Conservation (phyloP, 768 basidiomycete species). For the Leccinum broughii region DNA sequence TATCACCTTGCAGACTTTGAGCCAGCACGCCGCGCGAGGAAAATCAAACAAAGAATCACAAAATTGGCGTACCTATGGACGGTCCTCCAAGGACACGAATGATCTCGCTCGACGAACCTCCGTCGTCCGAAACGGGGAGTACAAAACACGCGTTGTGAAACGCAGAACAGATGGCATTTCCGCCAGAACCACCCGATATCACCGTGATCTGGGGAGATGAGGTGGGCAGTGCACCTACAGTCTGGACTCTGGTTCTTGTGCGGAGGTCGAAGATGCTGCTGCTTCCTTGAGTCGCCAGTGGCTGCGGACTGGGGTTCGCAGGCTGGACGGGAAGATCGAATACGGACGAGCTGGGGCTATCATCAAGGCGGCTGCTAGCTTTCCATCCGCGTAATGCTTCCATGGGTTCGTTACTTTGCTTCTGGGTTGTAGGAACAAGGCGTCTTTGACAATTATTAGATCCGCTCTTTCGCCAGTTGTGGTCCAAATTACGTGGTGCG, state of each 20-base stretch:
- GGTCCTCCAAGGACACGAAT: constrained; percentile 88
- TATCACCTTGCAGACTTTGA: constrained; percentile 58
- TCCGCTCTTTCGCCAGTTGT: background rate
- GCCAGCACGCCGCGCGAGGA: constrained; percentile 10
- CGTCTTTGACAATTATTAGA: background rate
- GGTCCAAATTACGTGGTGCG: too few species aligned
- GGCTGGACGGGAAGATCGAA: constrained; percentile 68
- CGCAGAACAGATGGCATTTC: constrained; percentile 86
- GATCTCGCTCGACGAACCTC: constrained; percentile 93
- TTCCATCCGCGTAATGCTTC: constrained; percentile 14
- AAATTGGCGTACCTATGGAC: constrained; percentile 60
- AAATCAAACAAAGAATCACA: constrained; percentile 15
- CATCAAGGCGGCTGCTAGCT: constrained; percentile 16
- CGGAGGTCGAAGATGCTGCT: constrained; percentile 3
- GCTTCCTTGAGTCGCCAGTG: constrained; percentile 16
- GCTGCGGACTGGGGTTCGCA: constrained; percentile 21
- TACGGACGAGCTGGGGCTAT: constrained; percentile 69
- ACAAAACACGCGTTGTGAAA: constrained; percentile 80
- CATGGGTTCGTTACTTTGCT: constrained; percentile 9
- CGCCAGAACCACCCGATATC: constrained; percentile 93
- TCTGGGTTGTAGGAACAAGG: background rate
- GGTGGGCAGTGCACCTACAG: constrained; percentile 5
- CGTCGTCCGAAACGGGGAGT: constrained; percentile 93
- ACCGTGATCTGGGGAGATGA: constrained; percentile 57
- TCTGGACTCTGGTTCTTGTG: constrained; percentile 2